These are phyloP conservation scores for Alloteropsis semialata DNA, from an alignment of 176 grass and related monocot genomes.

Conservation along the genomic window DNA sequence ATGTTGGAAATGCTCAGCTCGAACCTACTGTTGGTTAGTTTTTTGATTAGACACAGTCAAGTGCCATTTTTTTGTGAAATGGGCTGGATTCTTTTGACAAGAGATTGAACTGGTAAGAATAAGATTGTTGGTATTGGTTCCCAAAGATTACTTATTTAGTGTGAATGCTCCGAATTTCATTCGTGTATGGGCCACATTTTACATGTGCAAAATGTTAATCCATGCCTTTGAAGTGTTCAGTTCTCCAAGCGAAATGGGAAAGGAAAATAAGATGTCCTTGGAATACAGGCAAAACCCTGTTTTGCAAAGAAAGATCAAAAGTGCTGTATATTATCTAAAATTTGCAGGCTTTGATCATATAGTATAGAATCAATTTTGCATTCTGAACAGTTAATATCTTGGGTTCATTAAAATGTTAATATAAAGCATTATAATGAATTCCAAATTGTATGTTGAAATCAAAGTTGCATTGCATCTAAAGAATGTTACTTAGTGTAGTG, in stretches of 20 bases:
- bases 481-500: neutral
- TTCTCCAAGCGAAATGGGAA: neutral
- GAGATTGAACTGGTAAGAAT: too few species aligned
- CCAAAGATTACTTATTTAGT: neutral
- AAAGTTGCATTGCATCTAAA: neutral
- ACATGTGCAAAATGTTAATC: neutral
- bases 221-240: too few species aligned
- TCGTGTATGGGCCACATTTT: neutral
- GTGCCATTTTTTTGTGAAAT: neutral
- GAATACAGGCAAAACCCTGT: neutral
- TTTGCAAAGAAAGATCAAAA: neutral
- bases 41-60: neutral
- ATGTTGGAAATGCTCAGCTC: neutral
- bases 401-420: neutral
- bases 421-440: neutral
- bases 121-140: neutral
- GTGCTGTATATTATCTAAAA: neutral
- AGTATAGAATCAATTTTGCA: neutral
- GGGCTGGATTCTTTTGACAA: neutral
- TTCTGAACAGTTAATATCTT: neutral
- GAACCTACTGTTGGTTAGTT: neutral
- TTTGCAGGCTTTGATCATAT: neutral
- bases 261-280: neutral
- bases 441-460: neutral
- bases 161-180: neutral